Percentiles rank a stretch among this genome's conserved stretches.
These are phyloP conservation scores for Chondrostereum purpureum DNA, from an alignment of 1,284 basidiomycete genomes.

Conservation along the genomic window DNA sequence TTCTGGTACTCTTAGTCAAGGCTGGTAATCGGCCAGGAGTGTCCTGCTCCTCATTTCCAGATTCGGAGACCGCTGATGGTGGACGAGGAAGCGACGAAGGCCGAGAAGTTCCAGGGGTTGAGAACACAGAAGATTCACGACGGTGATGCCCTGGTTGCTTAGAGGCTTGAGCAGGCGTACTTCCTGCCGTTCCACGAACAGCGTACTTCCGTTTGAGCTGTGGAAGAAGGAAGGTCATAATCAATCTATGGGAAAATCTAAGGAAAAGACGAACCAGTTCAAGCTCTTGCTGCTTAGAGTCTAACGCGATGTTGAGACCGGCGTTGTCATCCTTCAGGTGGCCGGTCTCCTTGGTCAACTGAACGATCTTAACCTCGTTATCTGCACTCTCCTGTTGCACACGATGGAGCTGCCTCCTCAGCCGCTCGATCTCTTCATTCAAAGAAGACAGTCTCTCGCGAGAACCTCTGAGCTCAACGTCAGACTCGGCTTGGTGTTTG, in stretches of 20 bases:
- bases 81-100: too few relatives aligned
- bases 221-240: slow-evolving; percentile 7
- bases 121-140: slow-evolving; percentile 49
- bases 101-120: slow-evolving; percentile 35
- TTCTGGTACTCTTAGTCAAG: slow-evolving; percentile 43
- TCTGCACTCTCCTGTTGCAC: slow-evolving; percentile 77
- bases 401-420: slow-evolving; percentile 61
- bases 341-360: slow-evolving; percentile 59
- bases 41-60: slow-evolving; percentile 34
- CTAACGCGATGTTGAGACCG: slow-evolving; percentile 79
- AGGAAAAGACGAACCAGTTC: slow-evolving; percentile 62
- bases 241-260: slow-evolving; percentile 1
- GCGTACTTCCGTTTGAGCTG: slow-evolving; percentile 71
- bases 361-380: slow-evolving; percentile 76
- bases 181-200: slow-evolving; percentile 54
- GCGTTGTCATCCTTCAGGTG: slow-evolving; percentile 72
- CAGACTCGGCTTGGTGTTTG: slow-evolving; percentile 44
- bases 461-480: slow-evolving; percentile 38
- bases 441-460: slow-evolving; percentile 44
- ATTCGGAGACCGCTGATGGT: slow-evolving; percentile 49
- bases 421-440: slow-evolving; percentile 55
- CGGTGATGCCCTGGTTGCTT: slow-evolving; percentile 36
- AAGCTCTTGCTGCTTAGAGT: slow-evolving; percentile 86
- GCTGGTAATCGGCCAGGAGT: slow-evolving; percentile 19
- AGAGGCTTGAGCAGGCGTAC: slow-evolving; percentile 45